A percentile compares a stretch with the other conserved stretches of the same genome.
Conservation (phyloP, 108 stramenopile genomes). For the Cyclotella atomus region DNA sequence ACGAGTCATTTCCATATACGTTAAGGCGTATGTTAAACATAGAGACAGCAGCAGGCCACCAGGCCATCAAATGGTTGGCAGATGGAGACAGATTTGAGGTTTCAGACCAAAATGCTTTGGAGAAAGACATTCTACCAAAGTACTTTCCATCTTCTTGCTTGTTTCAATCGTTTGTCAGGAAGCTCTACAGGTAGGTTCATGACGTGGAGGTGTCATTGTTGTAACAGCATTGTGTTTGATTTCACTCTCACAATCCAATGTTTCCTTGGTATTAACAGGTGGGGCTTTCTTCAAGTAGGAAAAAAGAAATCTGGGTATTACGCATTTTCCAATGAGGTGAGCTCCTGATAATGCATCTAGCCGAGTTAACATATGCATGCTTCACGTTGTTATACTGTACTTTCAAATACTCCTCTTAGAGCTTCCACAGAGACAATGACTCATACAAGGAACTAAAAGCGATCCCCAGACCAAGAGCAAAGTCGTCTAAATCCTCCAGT, state of each 20-base stretch:
- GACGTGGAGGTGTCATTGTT: no score
- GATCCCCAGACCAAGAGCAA: slow-evolving; percentile 3
- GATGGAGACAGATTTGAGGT: slow-evolving; percentile 17
- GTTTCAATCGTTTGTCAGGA: slow-evolving; percentile 25
- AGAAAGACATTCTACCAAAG: slow-evolving; percentile 20
- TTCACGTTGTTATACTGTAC: neutral
- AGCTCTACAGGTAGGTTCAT: slow-evolving; percentile 16
- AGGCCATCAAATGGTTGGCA: slow-evolving; percentile 9
- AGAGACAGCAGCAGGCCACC: neutral
- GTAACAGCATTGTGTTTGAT: no score
- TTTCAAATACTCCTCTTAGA: neutral
- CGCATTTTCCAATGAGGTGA: slow-evolving; percentile 11
- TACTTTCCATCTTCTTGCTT: slow-evolving; percentile 16
- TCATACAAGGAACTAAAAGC: slow-evolving; percentile 9
- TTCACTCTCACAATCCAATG: no score
- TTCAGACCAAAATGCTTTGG: slow-evolving; percentile 10
- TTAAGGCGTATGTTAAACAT: slow-evolving; percentile 7
- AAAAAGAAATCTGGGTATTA: slow-evolving; percentile 13
- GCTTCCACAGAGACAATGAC: slow-evolving; percentile 12
- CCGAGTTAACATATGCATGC: neutral
- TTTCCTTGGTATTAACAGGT: no score
- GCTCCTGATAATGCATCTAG: neutral
- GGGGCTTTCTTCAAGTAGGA: slow-evolving; percentile 15
- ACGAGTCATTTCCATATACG: neutral
- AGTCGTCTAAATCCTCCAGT: neutral